phyloP scores from a whole-genome alignment of 352 stramenopile species.

The Pythium sukuiense region DNA sequence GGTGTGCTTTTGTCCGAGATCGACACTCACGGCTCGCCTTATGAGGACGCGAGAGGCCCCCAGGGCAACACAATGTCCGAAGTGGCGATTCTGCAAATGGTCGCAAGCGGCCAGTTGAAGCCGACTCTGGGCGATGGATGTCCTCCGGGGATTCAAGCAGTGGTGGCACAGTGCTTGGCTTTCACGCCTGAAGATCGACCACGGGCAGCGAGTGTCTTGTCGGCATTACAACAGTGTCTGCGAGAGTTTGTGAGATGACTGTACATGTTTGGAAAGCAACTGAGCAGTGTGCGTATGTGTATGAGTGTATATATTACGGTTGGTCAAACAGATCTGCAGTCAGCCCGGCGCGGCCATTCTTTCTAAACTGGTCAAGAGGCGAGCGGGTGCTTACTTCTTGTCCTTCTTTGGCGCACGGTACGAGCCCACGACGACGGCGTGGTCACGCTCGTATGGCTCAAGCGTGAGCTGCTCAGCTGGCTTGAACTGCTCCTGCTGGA shows the following conservation, averaged over 20 bases:
- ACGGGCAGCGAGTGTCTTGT: slow-evolving; percentile 20
- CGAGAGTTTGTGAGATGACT: neutral
- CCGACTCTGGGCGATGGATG: slow-evolving; percentile 21
- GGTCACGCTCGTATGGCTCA: slow-evolving; percentile 99
- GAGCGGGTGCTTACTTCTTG: slow-evolving; percentile 28
- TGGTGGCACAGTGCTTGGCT: slow-evolving; percentile 26
- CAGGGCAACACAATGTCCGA: slow-evolving; percentile 31
- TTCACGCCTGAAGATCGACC: slow-evolving; percentile 26
- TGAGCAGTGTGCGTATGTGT: neutral
- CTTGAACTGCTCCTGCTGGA: slow-evolving; percentile 99
- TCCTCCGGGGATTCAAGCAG: slow-evolving; percentile 15
- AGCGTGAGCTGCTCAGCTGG: slow-evolving; percentile 98
- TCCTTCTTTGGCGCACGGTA: slow-evolving; percentile 73
- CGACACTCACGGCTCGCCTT: slow-evolving; percentile 60
- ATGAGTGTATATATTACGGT: slow-evolving; percentile 29
- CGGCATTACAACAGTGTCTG: slow-evolving; percentile 9
- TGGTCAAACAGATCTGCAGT: slow-evolving; percentile 14
- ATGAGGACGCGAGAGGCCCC: slow-evolving; percentile 29
- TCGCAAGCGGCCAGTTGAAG: slow-evolving; percentile 25
- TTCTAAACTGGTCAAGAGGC: slow-evolving; percentile 19
- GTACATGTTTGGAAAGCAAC: neutral
- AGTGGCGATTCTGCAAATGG: slow-evolving; percentile 35
- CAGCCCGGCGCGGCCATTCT: neutral
- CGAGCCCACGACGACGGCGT: slow-evolving; percentile 97
- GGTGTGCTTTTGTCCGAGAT: slow-evolving; percentile 59